Percentiles rank a stretch among this genome's conserved stretches.
Evolutionary conservation across 345 rosid genomes (phyloP).

Genomic region (Anastatica hierochuntica): DNA sequence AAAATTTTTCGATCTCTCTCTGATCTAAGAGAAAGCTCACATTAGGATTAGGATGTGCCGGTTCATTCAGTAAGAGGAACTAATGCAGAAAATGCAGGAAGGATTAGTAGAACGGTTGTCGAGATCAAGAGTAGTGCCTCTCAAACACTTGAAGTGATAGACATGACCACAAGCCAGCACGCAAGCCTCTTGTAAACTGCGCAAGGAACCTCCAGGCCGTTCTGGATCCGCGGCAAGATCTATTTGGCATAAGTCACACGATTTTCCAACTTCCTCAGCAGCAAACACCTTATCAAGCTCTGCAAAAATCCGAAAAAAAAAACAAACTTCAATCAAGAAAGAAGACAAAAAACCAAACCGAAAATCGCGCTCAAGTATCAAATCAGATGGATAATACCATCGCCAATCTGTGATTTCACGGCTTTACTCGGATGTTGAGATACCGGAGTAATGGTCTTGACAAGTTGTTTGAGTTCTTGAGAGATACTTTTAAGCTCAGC

Average conservation of each 20-base stretch:
- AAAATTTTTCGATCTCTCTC: background rate
- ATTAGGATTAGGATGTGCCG: background rate
- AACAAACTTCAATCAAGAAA: no score
- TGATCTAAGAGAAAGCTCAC: background rate
- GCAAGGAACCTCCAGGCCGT: constrained; percentile 9
- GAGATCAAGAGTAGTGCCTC: constrained; percentile 19
- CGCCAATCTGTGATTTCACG: background rate
- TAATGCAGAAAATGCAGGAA: constrained; percentile 21
- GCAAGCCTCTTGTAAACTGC: constrained; percentile 11
- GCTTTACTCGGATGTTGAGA: background rate
- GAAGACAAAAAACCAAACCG: background rate
- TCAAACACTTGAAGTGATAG: constrained; percentile 21
- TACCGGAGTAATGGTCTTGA: background rate
- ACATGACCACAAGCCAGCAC: constrained; percentile 25
- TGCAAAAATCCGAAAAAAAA: background rate
- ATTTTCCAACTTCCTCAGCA: constrained; percentile 18
- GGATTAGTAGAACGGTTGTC: constrained; percentile 7
- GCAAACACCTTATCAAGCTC: constrained; percentile 13
- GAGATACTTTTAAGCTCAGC: background rate
- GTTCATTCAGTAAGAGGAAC: background rate
- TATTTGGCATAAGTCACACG: constrained; percentile 15
- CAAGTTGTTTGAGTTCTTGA: background rate
- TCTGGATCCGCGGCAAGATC: constrained; percentile 23
- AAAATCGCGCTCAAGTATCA: background rate
- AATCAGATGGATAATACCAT: constrained; percentile 3